Conservation (phyloP, 2,329 filamentous ascomycete genomes). For the Colletotrichum graminicola region DNA sequence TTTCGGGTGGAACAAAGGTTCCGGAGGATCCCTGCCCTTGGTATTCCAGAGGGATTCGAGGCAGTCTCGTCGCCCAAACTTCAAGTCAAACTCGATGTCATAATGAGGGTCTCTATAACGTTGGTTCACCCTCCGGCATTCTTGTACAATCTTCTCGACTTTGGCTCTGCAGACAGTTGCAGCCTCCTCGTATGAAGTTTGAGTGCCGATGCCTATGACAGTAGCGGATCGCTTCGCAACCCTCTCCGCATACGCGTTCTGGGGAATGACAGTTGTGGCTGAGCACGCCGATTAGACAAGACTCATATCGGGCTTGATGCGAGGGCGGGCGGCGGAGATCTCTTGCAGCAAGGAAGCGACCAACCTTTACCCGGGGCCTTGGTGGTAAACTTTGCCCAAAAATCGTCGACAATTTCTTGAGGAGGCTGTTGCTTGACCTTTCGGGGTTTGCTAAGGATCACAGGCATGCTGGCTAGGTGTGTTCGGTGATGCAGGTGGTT, state of each 20-base stretch:
- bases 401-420: conserved; percentile 77
- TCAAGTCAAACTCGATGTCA: conserved; percentile 83
- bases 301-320: conserved; percentile 29
- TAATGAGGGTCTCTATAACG: conserved; percentile 91
- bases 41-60: conserved; percentile 59
- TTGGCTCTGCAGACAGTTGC: conserved; percentile 75
- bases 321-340: neutral
- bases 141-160: conserved; percentile 71
- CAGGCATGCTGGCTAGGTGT: conserved; percentile 36
- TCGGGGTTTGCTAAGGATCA: conserved; percentile 19
- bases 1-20: conserved; percentile 55
- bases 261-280: conserved; percentile 78
- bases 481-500: conserved; percentile 11
- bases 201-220: conserved; percentile 57
- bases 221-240: conserved; percentile 69
- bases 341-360: conserved; percentile 27
- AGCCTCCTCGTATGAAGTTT: conserved; percentile 80
- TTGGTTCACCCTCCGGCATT: conserved; percentile 82
- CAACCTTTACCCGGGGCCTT: conserved; percentile 77
- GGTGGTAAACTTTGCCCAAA: conserved; percentile 79
- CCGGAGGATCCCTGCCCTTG: conserved; percentile 41
- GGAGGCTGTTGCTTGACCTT: conserved; percentile 67
- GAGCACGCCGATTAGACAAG: neutral
- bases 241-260: conserved; percentile 73
- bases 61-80: conserved; percentile 66